Base-by-base conservation (phyloP, 2,329 filamentous ascomycete species). In the Thermoascus crustaceus region DNA sequence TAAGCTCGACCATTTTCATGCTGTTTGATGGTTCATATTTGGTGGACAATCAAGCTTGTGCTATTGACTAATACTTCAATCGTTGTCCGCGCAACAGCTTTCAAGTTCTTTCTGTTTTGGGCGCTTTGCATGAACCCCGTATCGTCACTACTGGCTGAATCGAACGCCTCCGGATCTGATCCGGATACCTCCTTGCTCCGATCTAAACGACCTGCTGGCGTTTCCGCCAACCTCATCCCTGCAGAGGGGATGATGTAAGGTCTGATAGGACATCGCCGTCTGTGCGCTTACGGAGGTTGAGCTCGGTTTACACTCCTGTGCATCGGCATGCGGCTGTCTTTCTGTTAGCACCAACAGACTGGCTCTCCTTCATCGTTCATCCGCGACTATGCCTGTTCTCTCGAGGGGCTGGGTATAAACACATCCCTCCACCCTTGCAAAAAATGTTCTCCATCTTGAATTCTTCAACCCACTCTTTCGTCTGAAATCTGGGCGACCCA, bases 161-260 rank as follows among this genome's bases (percentile, higher is more conserved):
- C 7, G 6, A 10, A 17, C 7, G 26, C 26, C n/a, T 17, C 26
- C 14, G 26, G 13, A 16, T 29, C 14, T 16, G 14, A 29, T 32
- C 26, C 31, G 27, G 20, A 26, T 21, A 19, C 34, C 39, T 40
- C 40, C 40, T 43, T 43, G 52, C 57, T 54, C 48, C 41, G 41
- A 47, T 40, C 48, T 50, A 48, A 48, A 52, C 51, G 49, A 45
- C 27, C 31, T 30, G 35, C 37, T 41, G 46, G 43, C 49, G 45
- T 50, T 53, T 41, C 43, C 44, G 47, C 50, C 44, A 44, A 43
- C 42, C 34, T 45, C 50, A 55, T 57, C 50, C 54, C 55, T 54
- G 53, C 45, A 48, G 48, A 57, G 53, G 51, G 49, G 48, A 53
- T 46, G 44, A 61, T 61, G 58, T 54, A 62, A 61, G 58, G 57